Evolutionary conservation across 2,329 filamentous ascomycete species (phyloP).

Genomic region (Apiospora pterosperma): DNA sequence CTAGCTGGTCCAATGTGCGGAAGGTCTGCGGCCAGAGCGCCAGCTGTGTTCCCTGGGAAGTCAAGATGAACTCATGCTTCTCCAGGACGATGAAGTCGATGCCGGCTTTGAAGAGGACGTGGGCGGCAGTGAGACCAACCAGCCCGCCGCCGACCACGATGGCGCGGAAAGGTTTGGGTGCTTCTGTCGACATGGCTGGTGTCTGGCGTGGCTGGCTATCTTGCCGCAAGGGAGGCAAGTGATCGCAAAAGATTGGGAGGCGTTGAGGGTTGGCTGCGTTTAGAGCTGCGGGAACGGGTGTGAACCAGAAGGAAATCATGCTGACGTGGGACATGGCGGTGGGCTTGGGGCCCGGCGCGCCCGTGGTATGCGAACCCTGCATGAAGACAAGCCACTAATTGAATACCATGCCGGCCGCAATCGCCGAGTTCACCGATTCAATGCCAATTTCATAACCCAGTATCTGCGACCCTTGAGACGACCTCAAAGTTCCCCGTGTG

Average conservation of each 20-base stretch:
- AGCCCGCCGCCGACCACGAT: slow-evolving; percentile 25
- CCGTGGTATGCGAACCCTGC: not conserved
- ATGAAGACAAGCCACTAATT: not conserved
- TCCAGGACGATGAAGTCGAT: slow-evolving; percentile 27
- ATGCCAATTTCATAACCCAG: not conserved
- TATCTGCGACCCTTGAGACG: not conserved
- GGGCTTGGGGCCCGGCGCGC: not conserved
- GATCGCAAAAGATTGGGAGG: not conserved
- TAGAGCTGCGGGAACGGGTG: not conserved
- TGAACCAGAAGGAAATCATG: not conserved
- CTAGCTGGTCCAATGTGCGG: slow-evolving; percentile 24
- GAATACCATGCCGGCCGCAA: not conserved
- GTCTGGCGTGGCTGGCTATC: not conserved
- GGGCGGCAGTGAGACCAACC: slow-evolving; percentile 21
- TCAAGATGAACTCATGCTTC: slow-evolving; percentile 16
- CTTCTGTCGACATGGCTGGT: slow-evolving; percentile 5
- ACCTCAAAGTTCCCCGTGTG: not conserved
- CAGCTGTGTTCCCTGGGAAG: slow-evolving; percentile 17
- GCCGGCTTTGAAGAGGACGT: slow-evolving; percentile 19
- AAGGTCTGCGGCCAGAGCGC: slow-evolving; percentile 22
- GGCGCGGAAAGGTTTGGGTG: slow-evolving; percentile 15
- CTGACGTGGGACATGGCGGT: not conserved
- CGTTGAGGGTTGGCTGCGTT: not conserved
- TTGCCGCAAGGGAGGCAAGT: not conserved
- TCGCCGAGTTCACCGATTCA: not conserved